Evolutionary conservation across 2,329 filamentous ascomycete species (phyloP), one percentile per base, ranked within the genome.

Genomic region (Trichoderma sp.): DNA sequence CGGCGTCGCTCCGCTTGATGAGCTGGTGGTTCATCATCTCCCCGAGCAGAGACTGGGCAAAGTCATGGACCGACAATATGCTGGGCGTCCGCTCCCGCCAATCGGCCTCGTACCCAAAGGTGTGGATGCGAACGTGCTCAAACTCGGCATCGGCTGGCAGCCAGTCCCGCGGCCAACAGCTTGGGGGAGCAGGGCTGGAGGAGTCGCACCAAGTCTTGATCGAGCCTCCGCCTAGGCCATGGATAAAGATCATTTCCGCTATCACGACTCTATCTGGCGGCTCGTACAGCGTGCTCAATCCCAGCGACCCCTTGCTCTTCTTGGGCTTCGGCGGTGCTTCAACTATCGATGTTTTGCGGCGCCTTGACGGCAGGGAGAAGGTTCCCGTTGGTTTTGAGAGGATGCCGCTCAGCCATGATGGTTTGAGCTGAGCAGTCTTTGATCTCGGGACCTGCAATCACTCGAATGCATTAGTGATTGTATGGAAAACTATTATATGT

Each of bases 241-340:
- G 60, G 21, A 60, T 28, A 17, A 66, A 64, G 12, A 64, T 60
- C 14, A 66, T 28, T 14, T 64, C 65, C 19, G 43, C 59, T 15
- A 51, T 47, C 61, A 50, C 47, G 4, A 28, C 21, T 10, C 47
- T 24, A 28, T 47, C 47, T 28, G 24, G 21, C 3, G 47, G 47
- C 47, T 50, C 47, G 28, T 50, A 50, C 24, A 50, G 24, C 12
- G 47, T 50, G 24, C 47, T 50, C 5, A 50, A 28, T n/a, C 47
- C 47, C 15, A 50, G 24, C 2, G 47, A 28, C 15, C 47, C 47
- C 28, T 50, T 50, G 21, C 10, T 50, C 21, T 50, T 50, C 10
- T 26, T 28, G 2, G 24, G 47, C 10, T 50, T 28, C 19, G 47
- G 47, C 5, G 47, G 21, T 15, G 21, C 47, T 50, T 50, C 47